Percentiles rank a stretch among this genome's conserved stretches.
phyloP scores from a whole-genome alignment of 2,329 filamentous ascomycete species.

The Trichoderma polysporum region DNA sequence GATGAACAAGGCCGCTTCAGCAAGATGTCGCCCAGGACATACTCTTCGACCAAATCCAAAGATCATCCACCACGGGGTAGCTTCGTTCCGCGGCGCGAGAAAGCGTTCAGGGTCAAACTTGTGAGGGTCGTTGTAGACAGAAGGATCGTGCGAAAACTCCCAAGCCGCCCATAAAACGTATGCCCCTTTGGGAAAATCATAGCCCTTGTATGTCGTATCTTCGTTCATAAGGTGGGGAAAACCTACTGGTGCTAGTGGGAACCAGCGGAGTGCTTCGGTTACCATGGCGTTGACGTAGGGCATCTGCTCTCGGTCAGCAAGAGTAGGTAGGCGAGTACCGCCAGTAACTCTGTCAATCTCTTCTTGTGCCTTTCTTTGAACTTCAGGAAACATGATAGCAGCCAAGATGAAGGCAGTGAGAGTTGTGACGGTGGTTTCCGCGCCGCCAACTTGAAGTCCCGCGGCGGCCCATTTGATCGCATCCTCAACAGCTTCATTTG shows the following conservation, averaged over 20 bases:
- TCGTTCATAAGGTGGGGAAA: background rate
- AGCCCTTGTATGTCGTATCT: constrained; percentile 8
- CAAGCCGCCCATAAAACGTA: background rate
- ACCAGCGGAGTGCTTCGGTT: constrained; percentile 28
- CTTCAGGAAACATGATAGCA: constrained; percentile 21
- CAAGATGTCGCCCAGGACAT: constrained; percentile 11
- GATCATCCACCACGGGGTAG: background rate
- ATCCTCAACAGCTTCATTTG: background rate
- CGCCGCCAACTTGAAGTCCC: constrained; percentile 3
- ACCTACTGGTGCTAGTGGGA: background rate
- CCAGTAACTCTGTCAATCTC: constrained; percentile 27
- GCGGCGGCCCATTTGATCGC: constrained; percentile 8
- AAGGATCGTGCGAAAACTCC: background rate
- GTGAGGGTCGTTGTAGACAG: background rate
- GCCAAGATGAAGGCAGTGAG: constrained; percentile 13
- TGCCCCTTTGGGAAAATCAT: constrained; percentile 1
- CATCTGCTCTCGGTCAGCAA: constrained; percentile 25
- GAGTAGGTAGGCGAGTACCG: constrained; percentile 13
- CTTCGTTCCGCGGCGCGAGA: constrained; percentile 17
- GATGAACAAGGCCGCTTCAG: background rate
- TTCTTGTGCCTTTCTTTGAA: constrained; percentile 20
- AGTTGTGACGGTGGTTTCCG: constrained; percentile 10
- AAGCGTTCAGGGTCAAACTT: constrained; percentile 10
- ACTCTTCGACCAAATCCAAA: constrained; percentile 14
- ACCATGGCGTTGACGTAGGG: constrained; percentile 30